Percentiles rank a stretch among this genome's conserved stretches.
These are phyloP conservation scores for Phytophthora pistaciae DNA, from an alignment of 352 stramenopile species.

Conservation along the genomic window DNA sequence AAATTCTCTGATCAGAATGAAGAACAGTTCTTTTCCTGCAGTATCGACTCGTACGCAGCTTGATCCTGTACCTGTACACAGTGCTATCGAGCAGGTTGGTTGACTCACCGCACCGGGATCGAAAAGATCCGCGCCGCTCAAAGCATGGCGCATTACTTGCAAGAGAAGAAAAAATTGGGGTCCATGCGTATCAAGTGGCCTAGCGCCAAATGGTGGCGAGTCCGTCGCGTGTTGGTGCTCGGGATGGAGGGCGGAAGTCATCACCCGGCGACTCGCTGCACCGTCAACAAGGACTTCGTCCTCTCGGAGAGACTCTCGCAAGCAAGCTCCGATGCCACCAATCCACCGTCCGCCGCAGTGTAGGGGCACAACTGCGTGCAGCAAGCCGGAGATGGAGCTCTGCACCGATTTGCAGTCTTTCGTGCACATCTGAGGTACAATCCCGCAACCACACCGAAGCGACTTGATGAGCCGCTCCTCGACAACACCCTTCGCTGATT, in stretches of 20 bases:
- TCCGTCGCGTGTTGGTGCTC: constrained; percentile 16
- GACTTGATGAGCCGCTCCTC: constrained; percentile 18
- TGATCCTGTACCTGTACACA: not conserved
- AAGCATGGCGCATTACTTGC: constrained; percentile 14
- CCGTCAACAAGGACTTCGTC: constrained; percentile 11
- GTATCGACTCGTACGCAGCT: no score
- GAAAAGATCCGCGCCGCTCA: not conserved
- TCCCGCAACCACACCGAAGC: constrained; percentile 34
- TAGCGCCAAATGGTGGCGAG: constrained; percentile 4
- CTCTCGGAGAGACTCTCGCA: constrained; percentile 6
- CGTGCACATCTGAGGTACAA: constrained; percentile 35
- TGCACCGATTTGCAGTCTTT: constrained; percentile 35
- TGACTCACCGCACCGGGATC: constrained; percentile 15
- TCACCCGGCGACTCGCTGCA: constrained; percentile 10
- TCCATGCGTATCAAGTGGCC: not conserved
- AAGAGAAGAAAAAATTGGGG: constrained; percentile 17
- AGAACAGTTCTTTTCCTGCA: no score
- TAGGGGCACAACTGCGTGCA: constrained; percentile 5
- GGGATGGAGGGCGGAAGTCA: constrained; percentile 22
- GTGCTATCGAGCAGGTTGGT: not conserved
- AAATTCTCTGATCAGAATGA: no score
- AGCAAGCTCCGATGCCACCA: not conserved
- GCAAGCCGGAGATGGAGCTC: constrained; percentile 21
- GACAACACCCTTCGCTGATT: constrained; percentile 5
- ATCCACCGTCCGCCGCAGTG: not conserved